These are phyloP conservation scores for Cercospora sesami DNA, from an alignment of 2,329 filamentous ascomycete species.

Conservation along the genomic window DNA sequence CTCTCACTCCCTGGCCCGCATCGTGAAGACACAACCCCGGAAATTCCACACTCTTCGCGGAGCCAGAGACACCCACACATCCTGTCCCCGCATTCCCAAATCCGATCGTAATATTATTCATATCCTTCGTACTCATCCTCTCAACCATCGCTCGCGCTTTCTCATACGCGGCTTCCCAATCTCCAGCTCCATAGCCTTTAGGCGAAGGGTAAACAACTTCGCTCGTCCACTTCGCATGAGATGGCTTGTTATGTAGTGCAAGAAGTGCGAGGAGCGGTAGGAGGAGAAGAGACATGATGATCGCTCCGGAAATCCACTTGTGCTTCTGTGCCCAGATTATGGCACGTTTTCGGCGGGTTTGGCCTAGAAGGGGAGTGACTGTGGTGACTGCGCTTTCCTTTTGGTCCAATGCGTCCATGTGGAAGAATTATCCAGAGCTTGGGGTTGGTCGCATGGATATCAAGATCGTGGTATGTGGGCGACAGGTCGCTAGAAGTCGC, in stretches of 20 bases:
- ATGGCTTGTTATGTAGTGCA: slow-evolving; percentile 30
- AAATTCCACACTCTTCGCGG: slow-evolving; percentile 41
- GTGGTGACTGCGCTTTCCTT: slow-evolving; percentile 20
- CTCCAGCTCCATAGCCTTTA: slow-evolving; percentile 37
- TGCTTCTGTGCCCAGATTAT: slow-evolving; percentile 28
- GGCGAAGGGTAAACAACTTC: slow-evolving; percentile 19
- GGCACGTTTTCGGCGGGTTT: slow-evolving; percentile 7
- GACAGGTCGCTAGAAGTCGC: neutral
- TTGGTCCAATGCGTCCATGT: slow-evolving; percentile 18
- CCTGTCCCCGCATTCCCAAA: slow-evolving; percentile 35
- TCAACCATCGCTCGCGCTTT: slow-evolving; percentile 37
- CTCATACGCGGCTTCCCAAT: slow-evolving; percentile 38
- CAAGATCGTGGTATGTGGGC: neutral
- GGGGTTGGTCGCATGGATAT: slow-evolving; percentile 6
- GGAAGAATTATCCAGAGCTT: neutral
- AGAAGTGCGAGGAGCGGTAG: slow-evolving; percentile 36
- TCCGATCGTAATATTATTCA: slow-evolving; percentile 42
- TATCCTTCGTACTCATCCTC: slow-evolving; percentile 41
- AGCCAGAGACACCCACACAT: slow-evolving; percentile 42
- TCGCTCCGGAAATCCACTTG: slow-evolving; percentile 28
- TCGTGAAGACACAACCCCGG: slow-evolving; percentile 47
- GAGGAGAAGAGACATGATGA: slow-evolving; percentile 30
- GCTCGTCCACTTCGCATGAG: slow-evolving; percentile 30
- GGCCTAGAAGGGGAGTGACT: slow-evolving; percentile 9
- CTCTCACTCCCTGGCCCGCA: slow-evolving; percentile 46